Base-by-base conservation (phyloP, 2,329 filamentous ascomycete species). In the Xylaria multiplex region DNA sequence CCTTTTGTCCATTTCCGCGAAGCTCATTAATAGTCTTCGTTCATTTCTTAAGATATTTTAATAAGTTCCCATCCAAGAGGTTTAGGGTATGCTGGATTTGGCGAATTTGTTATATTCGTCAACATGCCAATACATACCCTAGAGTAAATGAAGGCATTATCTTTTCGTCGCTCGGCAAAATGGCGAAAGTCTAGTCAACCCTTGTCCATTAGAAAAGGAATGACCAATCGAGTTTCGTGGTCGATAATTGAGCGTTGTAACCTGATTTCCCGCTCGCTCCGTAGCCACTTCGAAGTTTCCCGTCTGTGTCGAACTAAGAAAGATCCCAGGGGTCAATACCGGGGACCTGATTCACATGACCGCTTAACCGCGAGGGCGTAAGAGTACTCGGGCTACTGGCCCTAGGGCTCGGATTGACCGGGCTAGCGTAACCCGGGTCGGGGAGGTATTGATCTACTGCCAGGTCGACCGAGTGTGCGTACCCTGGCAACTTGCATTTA, bases 401-500 rank as follows among this genome's bases (percentile, higher is more conserved):
- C n/a, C 43, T 7, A 48, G 40, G 62, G 30, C 35, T 58, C 13
- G 22, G 32, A 42, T 59, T 46, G 27, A 35, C 50, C 6, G 30
- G 6, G 35, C 55, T 22, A 48, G n/a, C 9, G 37, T 46, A 27
- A 42, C 24, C 35, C 27, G 53, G 24, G 11, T 49, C 63, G 16
- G 49, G 43, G 11, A 50, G n/a, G 52, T 56, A 62, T 37, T 56
- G 62, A 14, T 68, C 43, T 1, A 62, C 16, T 24, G 35, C 40
- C 4, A 75, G 37, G 16, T 74, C 70, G 14, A 71, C 71, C 16
- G 46, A 37, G 55, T 78, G 76, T 7, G 68, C 48, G 3, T 19
- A 8, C 24, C 55, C 61, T 11, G 71, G 65, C 2, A 78, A 14
- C 30, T 71, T 73, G 73, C 77, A 78, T 50, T 71, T 73, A 4